phyloP scores from a whole-genome alignment of 2,329 filamentous ascomycete species.

The Didymella exigua region DNA sequence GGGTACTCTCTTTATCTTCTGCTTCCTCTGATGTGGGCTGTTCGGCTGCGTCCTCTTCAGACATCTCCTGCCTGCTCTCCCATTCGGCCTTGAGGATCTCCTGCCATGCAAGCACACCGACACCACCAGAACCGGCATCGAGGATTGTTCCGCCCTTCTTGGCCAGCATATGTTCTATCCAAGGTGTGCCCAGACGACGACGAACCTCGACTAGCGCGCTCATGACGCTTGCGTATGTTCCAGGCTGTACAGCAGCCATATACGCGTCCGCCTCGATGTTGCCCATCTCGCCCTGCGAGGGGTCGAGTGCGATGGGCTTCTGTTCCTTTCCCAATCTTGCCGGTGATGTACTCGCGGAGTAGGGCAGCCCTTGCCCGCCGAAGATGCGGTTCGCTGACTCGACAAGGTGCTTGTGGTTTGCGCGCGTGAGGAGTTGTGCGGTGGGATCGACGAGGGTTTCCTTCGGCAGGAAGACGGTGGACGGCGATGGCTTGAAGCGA shows the following conservation, averaged over 20 bases:
- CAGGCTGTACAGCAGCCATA: conserved; percentile 71
- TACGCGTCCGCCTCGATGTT: conserved; percentile 78
- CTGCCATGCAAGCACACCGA: conserved; percentile 75
- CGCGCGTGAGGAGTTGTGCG: conserved; percentile 67
- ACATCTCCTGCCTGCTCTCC: conserved; percentile 64
- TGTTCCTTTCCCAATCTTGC: conserved; percentile 62
- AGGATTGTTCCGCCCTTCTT: conserved; percentile 68
- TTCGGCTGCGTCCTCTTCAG: conserved; percentile 14
- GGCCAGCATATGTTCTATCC: conserved; percentile 71
- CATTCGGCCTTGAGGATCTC: conserved; percentile 82
- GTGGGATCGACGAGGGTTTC: conserved; percentile 73
- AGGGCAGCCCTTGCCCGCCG: conserved; percentile 76
- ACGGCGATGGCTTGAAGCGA: conserved; percentile 74
- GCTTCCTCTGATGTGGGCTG: conserved; percentile 27
- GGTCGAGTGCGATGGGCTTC: conserved; percentile 67
- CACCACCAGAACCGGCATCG: conserved; percentile 76
- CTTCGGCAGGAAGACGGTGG: conserved; percentile 76
- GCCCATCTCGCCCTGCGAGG: conserved; percentile 69
- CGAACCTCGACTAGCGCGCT: conserved; percentile 74
- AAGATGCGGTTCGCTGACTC: conserved; percentile 75
- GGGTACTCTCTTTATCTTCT: conserved; percentile 16
- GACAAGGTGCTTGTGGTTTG: conserved; percentile 72
- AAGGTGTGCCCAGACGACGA: conserved; percentile 71
- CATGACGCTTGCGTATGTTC: conserved; percentile 70
- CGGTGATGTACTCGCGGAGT: conserved; percentile 72